phyloP scores from a whole-genome alignment of 1,139 yeast species.

The Yamadazyma songkhlaensis region DNA sequence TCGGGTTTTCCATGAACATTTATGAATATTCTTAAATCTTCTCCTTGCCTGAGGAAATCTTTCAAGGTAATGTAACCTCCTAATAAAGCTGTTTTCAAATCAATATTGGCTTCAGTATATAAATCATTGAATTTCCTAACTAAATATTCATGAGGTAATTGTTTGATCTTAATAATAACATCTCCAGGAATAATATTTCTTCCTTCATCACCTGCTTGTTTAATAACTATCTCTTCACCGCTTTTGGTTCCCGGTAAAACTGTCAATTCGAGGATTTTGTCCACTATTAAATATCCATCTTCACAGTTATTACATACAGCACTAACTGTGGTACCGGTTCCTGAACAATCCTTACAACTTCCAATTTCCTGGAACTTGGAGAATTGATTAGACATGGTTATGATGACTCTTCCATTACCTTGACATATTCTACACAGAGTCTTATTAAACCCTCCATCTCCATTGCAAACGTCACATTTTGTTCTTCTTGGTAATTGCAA shows the following conservation, averaged over 20 bases:
- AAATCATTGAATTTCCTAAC: conserved; percentile 51
- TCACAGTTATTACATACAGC: conserved; percentile 28
- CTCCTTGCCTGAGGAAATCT: conserved; percentile 44
- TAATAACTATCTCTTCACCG: conserved; percentile 50
- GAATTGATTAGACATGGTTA: conserved; percentile 30
- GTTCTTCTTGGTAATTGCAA: conserved; percentile 39
- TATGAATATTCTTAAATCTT: conserved; percentile 35
- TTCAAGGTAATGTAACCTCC: conserved; percentile 50
- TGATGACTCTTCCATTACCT: conserved; percentile 37
- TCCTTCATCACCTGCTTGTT: conserved; percentile 66
- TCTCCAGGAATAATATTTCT: conserved; percentile 62
- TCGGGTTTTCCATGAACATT: conserved; percentile 36
- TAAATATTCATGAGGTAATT: conserved; percentile 36
- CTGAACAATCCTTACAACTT: conserved; percentile 34
- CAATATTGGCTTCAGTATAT: conserved; percentile 43
- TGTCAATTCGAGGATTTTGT: conserved; percentile 50
- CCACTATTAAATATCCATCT: conserved; percentile 38
- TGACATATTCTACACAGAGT: conserved; percentile 32
- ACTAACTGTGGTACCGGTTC: conserved; percentile 25
- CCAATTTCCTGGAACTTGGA: conserved; percentile 35
- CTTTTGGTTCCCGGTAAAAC: conserved; percentile 52
- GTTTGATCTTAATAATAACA: conserved; percentile 47
- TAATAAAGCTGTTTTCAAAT: conserved; percentile 50
- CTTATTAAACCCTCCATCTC: conserved; percentile 38
- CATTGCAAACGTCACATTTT: conserved; percentile 33